A percentile compares a stretch with the other conserved stretches of the same genome.
phyloP scores from a whole-genome alignment of 129 eudicot species.

The Lonicera japonica region DNA sequence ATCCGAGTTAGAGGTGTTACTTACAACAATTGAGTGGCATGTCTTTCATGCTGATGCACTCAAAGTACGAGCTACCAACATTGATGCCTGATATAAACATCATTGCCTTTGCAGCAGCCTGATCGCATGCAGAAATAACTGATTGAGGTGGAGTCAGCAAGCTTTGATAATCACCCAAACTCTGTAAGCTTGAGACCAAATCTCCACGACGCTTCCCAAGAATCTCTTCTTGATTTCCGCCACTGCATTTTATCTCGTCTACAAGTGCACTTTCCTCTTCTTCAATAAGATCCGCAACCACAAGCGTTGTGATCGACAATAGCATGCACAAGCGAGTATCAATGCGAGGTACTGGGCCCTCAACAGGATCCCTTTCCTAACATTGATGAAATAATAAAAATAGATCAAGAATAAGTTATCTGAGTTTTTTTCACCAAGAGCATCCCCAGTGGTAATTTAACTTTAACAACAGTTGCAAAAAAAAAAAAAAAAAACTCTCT shows the following conservation, averaged over 20 bases:
- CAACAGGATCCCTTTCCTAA: constrained; percentile 95
- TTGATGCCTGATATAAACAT: constrained; percentile 65
- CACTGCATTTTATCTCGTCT: constrained; percentile 29
- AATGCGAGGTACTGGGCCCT: constrained; percentile 93
- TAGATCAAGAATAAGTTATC: constrained; percentile 3
- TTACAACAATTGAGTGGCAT: constrained; percentile 66
- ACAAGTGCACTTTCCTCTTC: constrained; percentile 50
- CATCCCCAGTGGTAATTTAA: too few relatives aligned
- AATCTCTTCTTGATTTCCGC: constrained; percentile 27
- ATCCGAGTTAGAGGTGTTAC: too few relatives aligned
- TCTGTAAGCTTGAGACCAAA: constrained; percentile 65
- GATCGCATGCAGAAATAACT: constrained; percentile 68
- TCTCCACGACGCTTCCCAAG: constrained; percentile 51
- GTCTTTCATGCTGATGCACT: constrained; percentile 60
- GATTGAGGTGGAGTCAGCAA: constrained; percentile 73
- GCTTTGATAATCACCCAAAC: constrained; percentile 64
- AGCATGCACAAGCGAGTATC: constrained; percentile 87
- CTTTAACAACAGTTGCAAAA: too few relatives aligned
- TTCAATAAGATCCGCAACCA: constrained; percentile 76
- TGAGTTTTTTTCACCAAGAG: too few relatives aligned
- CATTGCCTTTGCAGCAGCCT: constrained; percentile 97
- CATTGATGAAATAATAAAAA: constrained; percentile 12
- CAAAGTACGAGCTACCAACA: constrained; percentile 52
- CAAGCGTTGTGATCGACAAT: constrained; percentile 67
- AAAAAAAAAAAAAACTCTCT: background rate